A percentile compares a stretch with the other conserved stretches of the same genome.
phyloP scores from a whole-genome alignment of 306 rosid genomes.

The Acacia confusa region DNA sequence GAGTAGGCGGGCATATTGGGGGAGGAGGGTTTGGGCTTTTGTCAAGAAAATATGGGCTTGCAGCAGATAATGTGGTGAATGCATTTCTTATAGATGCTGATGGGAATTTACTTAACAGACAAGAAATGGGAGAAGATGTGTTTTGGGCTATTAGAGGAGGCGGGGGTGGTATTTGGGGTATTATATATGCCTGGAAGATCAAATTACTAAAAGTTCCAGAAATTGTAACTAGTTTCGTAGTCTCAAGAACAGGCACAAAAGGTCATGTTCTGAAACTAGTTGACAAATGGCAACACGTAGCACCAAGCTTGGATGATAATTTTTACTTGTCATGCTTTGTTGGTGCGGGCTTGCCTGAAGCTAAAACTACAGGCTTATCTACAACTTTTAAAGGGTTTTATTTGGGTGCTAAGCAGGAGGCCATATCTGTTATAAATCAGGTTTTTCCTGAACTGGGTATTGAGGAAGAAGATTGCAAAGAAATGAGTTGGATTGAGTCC shows the following conservation, averaged over 20 bases:
- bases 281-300: conserved; percentile 67
- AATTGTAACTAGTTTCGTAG: conserved; percentile 46
- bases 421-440: conserved; percentile 38
- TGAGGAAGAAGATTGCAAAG: conserved; percentile 49
- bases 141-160: conserved; percentile 94
- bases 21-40: conserved; percentile 78
- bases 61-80: conserved; percentile 76
- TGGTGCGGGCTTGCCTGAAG: conserved; percentile 65
- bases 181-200: conserved; percentile 78
- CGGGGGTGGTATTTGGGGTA: conserved; percentile 80
- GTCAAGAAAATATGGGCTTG: conserved; percentile 70
- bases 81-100: conserved; percentile 59
- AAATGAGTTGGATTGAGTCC: conserved; percentile 86
- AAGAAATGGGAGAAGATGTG: conserved; percentile 77
- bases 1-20: conserved; percentile 76
- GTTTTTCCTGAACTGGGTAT: conserved; percentile 53
- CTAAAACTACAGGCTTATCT: conserved; percentile 46
- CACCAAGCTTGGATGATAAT: conserved; percentile 53
- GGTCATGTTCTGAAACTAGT: conserved; percentile 47
- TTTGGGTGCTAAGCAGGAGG: conserved; percentile 44
- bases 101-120: conserved; percentile 47
- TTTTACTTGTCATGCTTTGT: conserved; percentile 67
- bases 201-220: conserved; percentile 52
- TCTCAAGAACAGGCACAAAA: conserved; percentile 51
- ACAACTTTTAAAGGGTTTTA: conserved; percentile 56